Base-by-base conservation (phyloP, 2,329 filamentous ascomycete species). In the Aspergillus aculeatus region DNA sequence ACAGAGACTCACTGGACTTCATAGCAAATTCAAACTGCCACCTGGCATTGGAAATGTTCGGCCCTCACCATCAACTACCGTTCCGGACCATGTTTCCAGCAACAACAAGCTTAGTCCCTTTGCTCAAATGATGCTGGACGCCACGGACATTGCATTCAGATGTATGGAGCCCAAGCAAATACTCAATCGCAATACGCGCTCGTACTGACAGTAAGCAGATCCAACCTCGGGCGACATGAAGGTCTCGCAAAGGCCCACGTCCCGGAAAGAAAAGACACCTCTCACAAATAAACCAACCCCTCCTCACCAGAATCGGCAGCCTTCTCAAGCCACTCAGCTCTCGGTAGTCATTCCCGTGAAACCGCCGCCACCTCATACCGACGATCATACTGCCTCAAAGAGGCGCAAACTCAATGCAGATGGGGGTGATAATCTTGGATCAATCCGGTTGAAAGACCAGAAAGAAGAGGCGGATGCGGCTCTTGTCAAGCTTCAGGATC, bases 391-490 rank as follows among this genome's bases (percentile, higher is more conserved):
- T 16, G 68, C 70, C 14, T 63, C 71, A 11, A 73, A 75, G 53
- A 68, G 71, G 60, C 70, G 84, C 64, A 89, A 85, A 67, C 73
- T 82, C 58, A 87, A 84, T 61, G 76, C 77, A 21, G 79, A 83
- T 53, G 82, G 80, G 7, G 81, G 84, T 12, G 83, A 85, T 57
- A 85, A 84, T 53, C 74, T 85, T 2, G 78, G 89, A 21, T 81
- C 85, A 16, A 77, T 88, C 49, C 86, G 85, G 47, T 80, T 92
- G 2, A 77, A 70, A 59, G 92, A 96, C 69, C 91, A 96, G 73
- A 88, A 89, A 54, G 88, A 96, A 67, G 88, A 92, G 69, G 90
- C 89, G 4, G 88, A 96, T 67, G 83, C 86, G 11, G 89, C 91
- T 48, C 82, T 93, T 50, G 80, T 88, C 56, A 86, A 88, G 57